phyloP scores from a whole-genome alignment of 1,284 basidiomycete species.

The Farysia itapuensis region DNA sequence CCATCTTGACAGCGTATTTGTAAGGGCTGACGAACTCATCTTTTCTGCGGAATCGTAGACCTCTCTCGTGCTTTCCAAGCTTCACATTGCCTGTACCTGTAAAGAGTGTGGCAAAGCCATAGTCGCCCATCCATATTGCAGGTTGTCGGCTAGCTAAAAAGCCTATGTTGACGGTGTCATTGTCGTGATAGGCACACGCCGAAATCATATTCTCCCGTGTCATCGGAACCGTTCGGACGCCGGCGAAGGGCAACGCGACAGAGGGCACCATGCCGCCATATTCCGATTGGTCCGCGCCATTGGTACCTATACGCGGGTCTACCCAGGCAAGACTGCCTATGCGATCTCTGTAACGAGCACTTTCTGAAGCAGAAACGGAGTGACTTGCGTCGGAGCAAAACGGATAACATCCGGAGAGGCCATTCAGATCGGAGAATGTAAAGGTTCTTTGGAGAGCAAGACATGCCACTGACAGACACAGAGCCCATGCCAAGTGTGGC shows the following conservation, averaged over 20 bases:
- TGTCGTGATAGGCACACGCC: slow-evolving; percentile 33
- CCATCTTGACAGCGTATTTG: slow-evolving; percentile 71
- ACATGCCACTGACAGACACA: no score
- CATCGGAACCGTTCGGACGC: slow-evolving; percentile 23
- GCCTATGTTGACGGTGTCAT: slow-evolving; percentile 31
- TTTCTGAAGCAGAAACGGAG: slow-evolving; percentile 3
- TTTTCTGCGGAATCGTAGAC: slow-evolving; percentile 67
- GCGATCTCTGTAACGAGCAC: slow-evolving; percentile 5
- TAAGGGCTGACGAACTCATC: slow-evolving; percentile 69
- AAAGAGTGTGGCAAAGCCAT: slow-evolving; percentile 60
- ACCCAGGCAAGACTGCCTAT: slow-evolving; percentile 21
- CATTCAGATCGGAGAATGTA: no score
- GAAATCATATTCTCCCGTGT: slow-evolving; percentile 30
- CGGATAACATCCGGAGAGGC: no score
- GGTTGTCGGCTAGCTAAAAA: slow-evolving; percentile 61
- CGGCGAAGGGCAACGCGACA: slow-evolving; percentile 28
- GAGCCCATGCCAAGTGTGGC: no score
- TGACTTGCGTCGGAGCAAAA: slow-evolving; percentile 5
- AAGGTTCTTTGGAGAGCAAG: no score
- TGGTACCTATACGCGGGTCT: slow-evolving; percentile 43
- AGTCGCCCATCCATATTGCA: slow-evolving; percentile 81
- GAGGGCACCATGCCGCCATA: slow-evolving; percentile 40
- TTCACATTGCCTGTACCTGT: slow-evolving; percentile 60
- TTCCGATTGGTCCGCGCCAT: slow-evolving; percentile 33
- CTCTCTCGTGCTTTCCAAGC: slow-evolving; percentile 67